Base-by-base conservation (phyloP, 441 rosid species). In the Codiaeum variegatum region DNA sequence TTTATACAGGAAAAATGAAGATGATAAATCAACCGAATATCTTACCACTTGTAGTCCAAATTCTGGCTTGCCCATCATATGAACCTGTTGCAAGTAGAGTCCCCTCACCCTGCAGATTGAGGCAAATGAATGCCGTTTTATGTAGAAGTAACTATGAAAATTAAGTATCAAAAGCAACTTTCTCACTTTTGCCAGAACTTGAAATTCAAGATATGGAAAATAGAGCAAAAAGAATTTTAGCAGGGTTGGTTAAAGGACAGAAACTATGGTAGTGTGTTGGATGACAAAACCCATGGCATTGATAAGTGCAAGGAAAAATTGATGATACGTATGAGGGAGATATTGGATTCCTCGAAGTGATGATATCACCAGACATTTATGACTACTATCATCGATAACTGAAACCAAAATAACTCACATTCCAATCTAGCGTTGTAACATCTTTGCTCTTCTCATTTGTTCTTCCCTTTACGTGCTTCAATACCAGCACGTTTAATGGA, bases 341-440 rank as follows among this genome's bases (percentile, higher is more conserved):
- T 54, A 5, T n/a, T 21, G 28, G 16, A 40, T 52, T 67, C 19
- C 3, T 26, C 8, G 24, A 47, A 19, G 23, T 12, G 28, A 70
- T 44, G 49, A 74, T 54, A 51, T 23, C 29, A n/a, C 46, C 56
- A 56, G 24, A 65, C 42, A 58, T n/a, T 44, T 6, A 46, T 23
- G 40, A 67, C 23, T 31, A 24, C 21, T 9, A 69, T 36, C 55
- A 40, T 47, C 49, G 26, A 51, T 6, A 62, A 73, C 16, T 19
- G 40, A 70, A 80, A 36, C 36, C 66, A n/a, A 69, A 63, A 74
- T 47, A 78, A 62, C 99, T 90, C 82, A 95, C 99, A 86, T 93
- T 93, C 99, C 99, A 95, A 83, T 95, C 99, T 51, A 95, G 91
- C 28, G 99, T 93, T 5, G 99, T 95, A 67, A 95, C 98, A 75